These are phyloP conservation scores for Silene latifolia DNA, from an alignment of 148 eudicot genomes.

Conservation along the genomic window DNA sequence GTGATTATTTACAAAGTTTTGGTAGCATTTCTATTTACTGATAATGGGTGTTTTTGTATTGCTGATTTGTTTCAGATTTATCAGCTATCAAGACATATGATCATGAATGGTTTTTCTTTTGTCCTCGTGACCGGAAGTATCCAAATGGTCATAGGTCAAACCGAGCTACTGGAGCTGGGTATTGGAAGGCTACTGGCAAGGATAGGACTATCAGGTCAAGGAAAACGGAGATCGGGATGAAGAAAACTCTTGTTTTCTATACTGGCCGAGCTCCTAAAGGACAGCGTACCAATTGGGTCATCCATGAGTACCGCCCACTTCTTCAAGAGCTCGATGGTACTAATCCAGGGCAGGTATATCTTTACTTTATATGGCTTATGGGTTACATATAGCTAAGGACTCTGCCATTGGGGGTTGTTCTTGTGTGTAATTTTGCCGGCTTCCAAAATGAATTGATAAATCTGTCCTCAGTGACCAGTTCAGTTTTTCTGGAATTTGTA, in stretches of 20 bases:
- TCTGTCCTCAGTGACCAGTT: not conserved
- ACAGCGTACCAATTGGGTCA: constrained; percentile 79
- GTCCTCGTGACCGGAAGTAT: constrained; percentile 91
- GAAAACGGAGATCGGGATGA: constrained; percentile 67
- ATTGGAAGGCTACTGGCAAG: constrained; percentile 98
- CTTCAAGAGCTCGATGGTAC: constrained; percentile 72
- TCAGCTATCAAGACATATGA: constrained; percentile 62
- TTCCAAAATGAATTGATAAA: too few relatives aligned
- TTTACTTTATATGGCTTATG: not conserved
- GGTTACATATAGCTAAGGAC: not conserved
- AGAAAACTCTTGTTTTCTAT: constrained; percentile 89
- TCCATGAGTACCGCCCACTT: constrained; percentile 85
- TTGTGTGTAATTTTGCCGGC: not conserved
- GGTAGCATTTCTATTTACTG: not conserved
- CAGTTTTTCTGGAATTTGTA: not conserved
- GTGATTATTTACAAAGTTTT: not conserved
- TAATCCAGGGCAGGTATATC: constrained; percentile 77
- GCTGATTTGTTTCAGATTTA: constrained; percentile 46
- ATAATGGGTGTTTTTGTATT: constrained; percentile 8
- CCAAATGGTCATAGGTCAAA: constrained; percentile 82
- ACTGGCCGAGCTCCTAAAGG: constrained; percentile 92
- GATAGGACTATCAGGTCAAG: constrained; percentile 66
- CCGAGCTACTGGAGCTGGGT: constrained; percentile 73
- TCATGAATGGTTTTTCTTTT: constrained; percentile 91
- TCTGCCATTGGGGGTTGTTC: not conserved